Evolutionary conservation across 305 asterid genomes (phyloP).

Genomic region (Euphrasia arctica): DNA sequence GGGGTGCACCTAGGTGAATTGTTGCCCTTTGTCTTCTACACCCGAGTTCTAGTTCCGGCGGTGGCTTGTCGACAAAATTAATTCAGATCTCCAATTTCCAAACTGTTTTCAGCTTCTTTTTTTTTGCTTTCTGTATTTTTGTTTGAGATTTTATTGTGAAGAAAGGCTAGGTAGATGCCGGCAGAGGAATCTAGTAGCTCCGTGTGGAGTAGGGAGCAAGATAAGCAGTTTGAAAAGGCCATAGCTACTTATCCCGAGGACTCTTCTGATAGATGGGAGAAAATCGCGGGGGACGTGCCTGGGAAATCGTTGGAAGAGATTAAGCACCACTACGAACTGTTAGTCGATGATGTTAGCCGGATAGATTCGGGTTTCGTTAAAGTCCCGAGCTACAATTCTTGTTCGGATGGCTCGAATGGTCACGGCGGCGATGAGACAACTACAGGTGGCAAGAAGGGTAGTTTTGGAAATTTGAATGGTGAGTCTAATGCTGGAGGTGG

Average conservation of each 20-base stretch:
- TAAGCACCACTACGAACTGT: constrained; percentile 65
- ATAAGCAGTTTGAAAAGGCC: constrained; percentile 74
- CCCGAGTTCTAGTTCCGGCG: background rate
- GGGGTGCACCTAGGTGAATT: constrained; percentile 15
- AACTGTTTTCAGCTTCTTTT: background rate
- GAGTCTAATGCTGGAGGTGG: constrained; percentile 53
- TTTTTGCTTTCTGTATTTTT: background rate
- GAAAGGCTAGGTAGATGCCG: constrained; percentile 58
- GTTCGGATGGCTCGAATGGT: constrained; percentile 48
- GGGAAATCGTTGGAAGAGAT: constrained; percentile 76
- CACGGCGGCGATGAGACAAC: constrained; percentile 52
- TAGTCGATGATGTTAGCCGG: constrained; percentile 64
- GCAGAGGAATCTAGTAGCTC: constrained; percentile 61
- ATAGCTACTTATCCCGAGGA: constrained; percentile 62
- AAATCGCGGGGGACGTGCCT: constrained; percentile 67
- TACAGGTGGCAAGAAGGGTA: constrained; percentile 49
- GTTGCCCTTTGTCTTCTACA: background rate
- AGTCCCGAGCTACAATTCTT: constrained; percentile 56
- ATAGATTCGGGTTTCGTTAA: constrained; percentile 73
- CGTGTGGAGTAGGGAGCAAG: constrained; percentile 84
- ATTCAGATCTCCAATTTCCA: constrained; percentile 31
- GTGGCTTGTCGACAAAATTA: constrained; percentile 5
- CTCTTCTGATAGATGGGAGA: constrained; percentile 66
- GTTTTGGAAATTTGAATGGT: constrained; percentile 35
- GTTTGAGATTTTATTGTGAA: background rate